Evolutionary conservation across 2,329 filamentous ascomycete genomes (phyloP), one percentile per base, ranked within the genome.

Genomic region (Penicillium brevicompactum): DNA sequence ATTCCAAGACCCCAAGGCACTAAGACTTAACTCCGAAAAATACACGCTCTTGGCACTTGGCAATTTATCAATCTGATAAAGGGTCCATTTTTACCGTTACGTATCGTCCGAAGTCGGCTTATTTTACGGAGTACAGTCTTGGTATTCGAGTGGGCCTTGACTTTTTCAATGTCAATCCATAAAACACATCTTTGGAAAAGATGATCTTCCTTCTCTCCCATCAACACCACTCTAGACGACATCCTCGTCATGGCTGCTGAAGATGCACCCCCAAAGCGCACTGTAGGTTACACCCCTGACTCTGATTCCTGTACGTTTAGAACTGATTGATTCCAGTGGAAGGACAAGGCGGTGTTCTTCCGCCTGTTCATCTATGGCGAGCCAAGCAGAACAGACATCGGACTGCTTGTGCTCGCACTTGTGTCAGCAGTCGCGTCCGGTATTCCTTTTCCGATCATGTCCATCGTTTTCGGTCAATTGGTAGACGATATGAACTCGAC

Each of bases 401-500:
- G 32, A 8, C 31, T 56, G 10, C 50, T 56, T 8, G 27, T 37
- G 2, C 22, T 49, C 13, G 70, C 67, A 13, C 22, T 65, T 11
- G 21, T 70, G 9, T 62, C 61, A 27, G 67, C 70, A 10, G 61
- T 68, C 43, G 67, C 66, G 11, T 62, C 69, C 13, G 69, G 69
- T 3, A 61, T 71, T 22, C 68, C 69, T 3, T 69, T 69, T 41
- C 68, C 69, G 31, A 51, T 71, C n/a, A 58, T 70, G 52, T 68
- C 58, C 1, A 65, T 71, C 16, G 48, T 71, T 4, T 70, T 71
- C 47, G 69, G 69, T 43, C 60, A 70, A 57, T 58, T 71, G 8
- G 61, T 71, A 10, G 63, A 72, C 56, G 60, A 68, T 11, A 51
- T 72, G 37, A 71, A 70, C 52, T 61, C 62, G 18, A 56, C 62